Conservation (phyloP, 2,329 filamentous ascomycete genomes). For the Mollisia scopiformis region DNA sequence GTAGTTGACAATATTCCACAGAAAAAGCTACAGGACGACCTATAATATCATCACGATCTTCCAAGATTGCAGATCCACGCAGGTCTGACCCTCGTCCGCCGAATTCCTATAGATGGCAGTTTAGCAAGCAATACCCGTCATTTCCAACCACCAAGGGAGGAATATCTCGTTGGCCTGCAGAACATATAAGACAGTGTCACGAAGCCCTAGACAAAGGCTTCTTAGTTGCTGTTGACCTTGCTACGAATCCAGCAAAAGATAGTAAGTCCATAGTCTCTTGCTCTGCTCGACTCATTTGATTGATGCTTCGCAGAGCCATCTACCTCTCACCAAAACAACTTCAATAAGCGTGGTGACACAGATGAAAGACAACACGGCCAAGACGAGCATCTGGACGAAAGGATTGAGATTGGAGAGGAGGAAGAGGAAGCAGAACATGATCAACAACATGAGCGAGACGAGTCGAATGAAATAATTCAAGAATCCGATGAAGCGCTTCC, state of each 20-base stretch:
- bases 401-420: not conserved
- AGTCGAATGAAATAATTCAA: not conserved
- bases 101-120: slow-evolving; percentile 11
- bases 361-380: too few species aligned
- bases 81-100: slow-evolving; percentile 3
- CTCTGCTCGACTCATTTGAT: not conserved
- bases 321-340: too few species aligned
- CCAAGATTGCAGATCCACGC: slow-evolving; percentile 7
- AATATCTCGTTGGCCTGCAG: slow-evolving; percentile 10
- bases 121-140: slow-evolving; percentile 1
- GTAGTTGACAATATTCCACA: not conserved
- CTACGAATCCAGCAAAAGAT: not conserved
- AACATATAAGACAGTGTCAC: slow-evolving; percentile 3
- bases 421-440: not conserved
- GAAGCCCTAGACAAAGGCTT: slow-evolving; percentile 6
- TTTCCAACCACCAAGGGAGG: slow-evolving; percentile 7
- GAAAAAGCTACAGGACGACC: slow-evolving; percentile 10
- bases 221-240: slow-evolving; percentile 5
- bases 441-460: not conserved
- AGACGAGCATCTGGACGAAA: not conserved
- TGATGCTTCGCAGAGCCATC: too few species aligned
- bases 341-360: too few species aligned
- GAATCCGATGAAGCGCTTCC: not conserved
- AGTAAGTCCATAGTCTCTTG: not conserved
- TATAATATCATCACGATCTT: not conserved